These are phyloP conservation scores for Cucumis hystrix DNA, from an alignment of 306 rosid genomes.

Conservation along the genomic window DNA sequence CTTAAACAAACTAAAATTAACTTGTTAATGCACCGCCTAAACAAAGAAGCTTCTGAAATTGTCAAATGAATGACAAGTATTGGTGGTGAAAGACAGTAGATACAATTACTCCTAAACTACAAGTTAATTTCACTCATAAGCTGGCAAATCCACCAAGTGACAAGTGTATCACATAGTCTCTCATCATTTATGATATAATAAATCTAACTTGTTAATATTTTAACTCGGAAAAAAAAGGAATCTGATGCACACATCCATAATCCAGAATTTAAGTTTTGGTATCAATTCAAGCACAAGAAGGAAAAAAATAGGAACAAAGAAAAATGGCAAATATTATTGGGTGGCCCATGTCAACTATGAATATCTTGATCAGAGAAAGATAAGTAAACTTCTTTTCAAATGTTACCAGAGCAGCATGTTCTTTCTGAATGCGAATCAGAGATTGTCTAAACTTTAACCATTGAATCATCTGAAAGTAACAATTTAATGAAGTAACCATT, in stretches of 20 bases:
- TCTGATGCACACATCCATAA: background rate
- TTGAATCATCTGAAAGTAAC: no score
- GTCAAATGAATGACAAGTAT: background rate
- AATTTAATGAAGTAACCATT: no score
- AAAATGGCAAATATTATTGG: conserved; percentile 3
- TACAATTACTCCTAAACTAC: background rate
- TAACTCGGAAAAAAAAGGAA: background rate
- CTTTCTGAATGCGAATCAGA: conserved; percentile 51
- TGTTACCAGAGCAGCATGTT: conserved; percentile 55
- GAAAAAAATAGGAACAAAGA: background rate
- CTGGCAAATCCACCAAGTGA: background rate
- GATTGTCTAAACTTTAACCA: conserved; percentile 52
- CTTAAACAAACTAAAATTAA: background rate
- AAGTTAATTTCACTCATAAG: background rate
- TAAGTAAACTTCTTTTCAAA: conserved; percentile 9
- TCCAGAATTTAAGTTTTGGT: background rate
- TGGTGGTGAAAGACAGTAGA: background rate
- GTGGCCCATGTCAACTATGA: conserved; percentile 1
- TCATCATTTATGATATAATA: background rate
- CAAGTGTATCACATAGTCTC: background rate
- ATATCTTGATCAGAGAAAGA: conserved; percentile 4
- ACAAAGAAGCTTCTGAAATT: conserved; percentile 1
- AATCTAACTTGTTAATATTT: background rate
- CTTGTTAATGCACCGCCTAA: background rate
- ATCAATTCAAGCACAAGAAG: background rate